Evolutionary conservation across 805 yeast species (phyloP), one percentile per base, ranked within the genome.

Genomic region (Saturnispora silvae): DNA sequence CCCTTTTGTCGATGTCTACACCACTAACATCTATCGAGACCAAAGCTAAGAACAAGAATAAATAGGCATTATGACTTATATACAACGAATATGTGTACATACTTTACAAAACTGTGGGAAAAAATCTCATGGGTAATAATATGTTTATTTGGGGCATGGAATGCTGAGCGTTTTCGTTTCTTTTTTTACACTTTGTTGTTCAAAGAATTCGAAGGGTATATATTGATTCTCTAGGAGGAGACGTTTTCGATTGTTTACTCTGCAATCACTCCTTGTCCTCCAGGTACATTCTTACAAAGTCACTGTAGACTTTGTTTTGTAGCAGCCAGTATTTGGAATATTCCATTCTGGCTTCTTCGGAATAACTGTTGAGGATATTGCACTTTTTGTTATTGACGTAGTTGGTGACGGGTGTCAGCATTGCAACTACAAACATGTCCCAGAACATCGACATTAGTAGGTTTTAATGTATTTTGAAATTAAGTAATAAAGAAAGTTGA

Each of bases 1-100:
- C 36, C 60, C 59, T 14, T 54, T 55, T 33, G 42, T 33, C 23
- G 56, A 52, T 37, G 41, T 25, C n/a, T 41, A 44, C 19, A 35
- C 34, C 5, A 36, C 16, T 3, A 26, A 27, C 5, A 14, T 13
- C n/a, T 33, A 39, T 30, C 24, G 15, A 5, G 34, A 35, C 14
- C 24, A 29, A 22, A 10, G 10, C 7, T 7, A 22, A 10, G 24
- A 22, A 22, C 10, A 22, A 22, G 24, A 22, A 22, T 7, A 22
- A 22, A n/a, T n/a, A n/a, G n/a, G n/a, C n/a, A n/a, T n/a, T n/a
- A n/a, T n/a, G n/a, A n/a, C n/a, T n/a, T n/a, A n/a, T n/a, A n/a
- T n/a, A n/a, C n/a, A n/a, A n/a, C n/a, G n/a, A n/a, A n/a, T n/a
- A n/a, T n/a, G n/a, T n/a, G n/a, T n/a, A n/a, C n/a, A n/a, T n/a